Evolutionary conservation across 768 basidiomycete species (phyloP).

Genomic region (Macrocybe gigantea): DNA sequence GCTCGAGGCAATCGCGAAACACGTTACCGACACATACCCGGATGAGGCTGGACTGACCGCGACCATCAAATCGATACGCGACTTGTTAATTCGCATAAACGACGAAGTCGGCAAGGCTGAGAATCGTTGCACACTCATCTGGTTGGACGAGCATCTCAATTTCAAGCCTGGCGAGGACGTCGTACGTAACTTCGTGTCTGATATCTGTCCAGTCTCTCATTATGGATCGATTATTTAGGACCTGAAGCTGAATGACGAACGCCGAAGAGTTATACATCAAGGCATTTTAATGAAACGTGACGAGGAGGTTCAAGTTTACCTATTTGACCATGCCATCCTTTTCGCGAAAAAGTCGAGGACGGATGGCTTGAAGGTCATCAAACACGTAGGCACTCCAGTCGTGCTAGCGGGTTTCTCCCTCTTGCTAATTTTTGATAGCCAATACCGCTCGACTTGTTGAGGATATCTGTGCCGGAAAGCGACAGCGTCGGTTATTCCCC

Average conservation of each 20-base stretch:
- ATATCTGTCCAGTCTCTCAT: not conserved
- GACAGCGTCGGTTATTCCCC: too few relatives aligned
- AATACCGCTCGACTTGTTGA: slow-evolving; percentile 89
- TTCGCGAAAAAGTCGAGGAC: slow-evolving; percentile 84
- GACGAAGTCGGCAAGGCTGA: slow-evolving; percentile 92
- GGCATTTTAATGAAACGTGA: slow-evolving; percentile 85
- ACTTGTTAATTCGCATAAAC: slow-evolving; percentile 85
- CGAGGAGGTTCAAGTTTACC: slow-evolving; percentile 87
- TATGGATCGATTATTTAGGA: slow-evolving; percentile 43
- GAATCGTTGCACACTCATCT: slow-evolving; percentile 92
- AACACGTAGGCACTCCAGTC: slow-evolving; percentile 55
- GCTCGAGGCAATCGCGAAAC: slow-evolving; percentile 86
- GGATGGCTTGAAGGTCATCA: slow-evolving; percentile 90
- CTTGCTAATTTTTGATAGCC: slow-evolving; percentile 45
- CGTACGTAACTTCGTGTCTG: slow-evolving; percentile 38
- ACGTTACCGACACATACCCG: slow-evolving; percentile 84
- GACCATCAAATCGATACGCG: slow-evolving; percentile 70
- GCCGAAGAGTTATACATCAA: slow-evolving; percentile 87
- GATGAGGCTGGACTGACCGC: slow-evolving; percentile 77
- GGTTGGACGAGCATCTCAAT: slow-evolving; percentile 86
- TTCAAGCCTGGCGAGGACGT: slow-evolving; percentile 90
- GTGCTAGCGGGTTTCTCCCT: not conserved
- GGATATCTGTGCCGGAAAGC: slow-evolving; percentile 71
- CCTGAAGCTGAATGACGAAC: slow-evolving; percentile 79
- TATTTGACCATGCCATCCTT: slow-evolving; percentile 94